A percentile compares a stretch with the other conserved stretches of the same genome.
These are phyloP conservation scores for Coemansia sp. DNA, from an alignment of 192 early-diverging fungal genomes.

Conservation along the genomic window DNA sequence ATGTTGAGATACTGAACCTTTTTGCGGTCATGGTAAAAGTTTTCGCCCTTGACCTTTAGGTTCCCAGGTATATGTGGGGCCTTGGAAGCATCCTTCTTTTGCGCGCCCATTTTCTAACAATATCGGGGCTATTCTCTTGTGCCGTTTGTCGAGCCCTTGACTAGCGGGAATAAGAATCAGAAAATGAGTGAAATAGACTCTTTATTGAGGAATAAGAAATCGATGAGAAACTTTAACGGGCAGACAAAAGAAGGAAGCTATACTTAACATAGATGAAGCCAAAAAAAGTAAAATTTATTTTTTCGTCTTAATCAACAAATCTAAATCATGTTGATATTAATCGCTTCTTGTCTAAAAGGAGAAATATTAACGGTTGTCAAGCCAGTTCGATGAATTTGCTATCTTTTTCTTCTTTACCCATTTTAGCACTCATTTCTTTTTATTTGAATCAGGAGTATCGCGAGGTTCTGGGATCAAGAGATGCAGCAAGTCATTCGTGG, in stretches of 20 bases:
- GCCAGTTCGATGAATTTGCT: not conserved
- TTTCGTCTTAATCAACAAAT: not conserved
- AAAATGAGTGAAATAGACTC: not conserved
- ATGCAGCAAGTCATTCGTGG: slow-evolving; percentile 56
- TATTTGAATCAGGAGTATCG: not conserved
- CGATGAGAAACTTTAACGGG: not conserved
- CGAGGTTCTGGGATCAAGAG: not conserved
- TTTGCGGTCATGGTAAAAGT: slow-evolving; percentile 98
- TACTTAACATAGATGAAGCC: not conserved
- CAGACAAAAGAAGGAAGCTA: not conserved
- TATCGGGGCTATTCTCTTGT: not conserved
- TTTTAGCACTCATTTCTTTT: slow-evolving; percentile 2
- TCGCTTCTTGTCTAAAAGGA: not conserved
- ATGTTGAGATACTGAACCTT: slow-evolving; percentile 91
- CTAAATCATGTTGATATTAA: not conserved
- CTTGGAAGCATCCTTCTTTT: slow-evolving; percentile 55
- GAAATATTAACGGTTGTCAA: too few relatives aligned
- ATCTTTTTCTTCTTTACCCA: not conserved
- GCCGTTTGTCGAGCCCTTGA: not conserved
- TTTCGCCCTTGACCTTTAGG: slow-evolving; percentile 90
- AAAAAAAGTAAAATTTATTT: not conserved
- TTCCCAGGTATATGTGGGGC: slow-evolving; percentile 60
- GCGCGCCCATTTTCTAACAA: slow-evolving; percentile 33
- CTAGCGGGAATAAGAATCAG: too few relatives aligned
- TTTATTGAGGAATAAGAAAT: not conserved